phyloP scores from a whole-genome alignment of 306 rosid species.

The Hippophae rhamnoides region DNA sequence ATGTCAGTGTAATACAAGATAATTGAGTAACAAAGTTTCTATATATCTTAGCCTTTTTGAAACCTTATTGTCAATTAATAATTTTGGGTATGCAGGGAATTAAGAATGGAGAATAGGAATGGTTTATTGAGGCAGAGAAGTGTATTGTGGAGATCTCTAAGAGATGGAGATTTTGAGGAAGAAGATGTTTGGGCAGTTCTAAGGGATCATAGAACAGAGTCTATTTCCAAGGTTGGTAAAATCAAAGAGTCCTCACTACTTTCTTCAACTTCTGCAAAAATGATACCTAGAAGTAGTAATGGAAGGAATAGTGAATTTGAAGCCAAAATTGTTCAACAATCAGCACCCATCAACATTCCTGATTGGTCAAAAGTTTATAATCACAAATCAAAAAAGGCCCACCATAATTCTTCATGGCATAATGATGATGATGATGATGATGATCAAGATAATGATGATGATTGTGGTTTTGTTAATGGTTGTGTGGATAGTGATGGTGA shows the following conservation, averaged over 20 bases:
- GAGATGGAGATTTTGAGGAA: constrained; percentile 85
- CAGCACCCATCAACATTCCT: constrained; percentile 75
- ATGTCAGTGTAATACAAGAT: neutral
- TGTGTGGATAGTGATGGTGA: no score
- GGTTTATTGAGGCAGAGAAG: constrained; percentile 42
- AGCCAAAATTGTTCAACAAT: constrained; percentile 40
- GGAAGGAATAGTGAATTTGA: constrained; percentile 19
- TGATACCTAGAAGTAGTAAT: constrained; percentile 43
- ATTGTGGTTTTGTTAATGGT: neutral
- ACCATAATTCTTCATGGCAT: constrained; percentile 4
- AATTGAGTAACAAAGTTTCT: constrained; percentile 2
- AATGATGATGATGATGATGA: constrained; percentile 12
- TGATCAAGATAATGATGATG: neutral
- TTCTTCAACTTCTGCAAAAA: constrained; percentile 44
- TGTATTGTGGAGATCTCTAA: constrained; percentile 70
- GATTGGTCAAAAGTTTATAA: constrained; percentile 52
- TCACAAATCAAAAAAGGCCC: constrained; percentile 28
- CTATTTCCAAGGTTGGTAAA: constrained; percentile 12
- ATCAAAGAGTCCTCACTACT: constrained; percentile 17
- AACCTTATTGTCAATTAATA: neutral
- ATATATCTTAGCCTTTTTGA: neutral
- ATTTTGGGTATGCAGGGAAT: constrained; percentile 22
- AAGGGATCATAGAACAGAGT: constrained; percentile 26
- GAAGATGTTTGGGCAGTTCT: constrained; percentile 66
- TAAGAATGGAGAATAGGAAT: constrained; percentile 43